phyloP scores from a whole-genome alignment of 2,329 filamentous ascomycete genomes.

The Cladophialophora exuberans region DNA sequence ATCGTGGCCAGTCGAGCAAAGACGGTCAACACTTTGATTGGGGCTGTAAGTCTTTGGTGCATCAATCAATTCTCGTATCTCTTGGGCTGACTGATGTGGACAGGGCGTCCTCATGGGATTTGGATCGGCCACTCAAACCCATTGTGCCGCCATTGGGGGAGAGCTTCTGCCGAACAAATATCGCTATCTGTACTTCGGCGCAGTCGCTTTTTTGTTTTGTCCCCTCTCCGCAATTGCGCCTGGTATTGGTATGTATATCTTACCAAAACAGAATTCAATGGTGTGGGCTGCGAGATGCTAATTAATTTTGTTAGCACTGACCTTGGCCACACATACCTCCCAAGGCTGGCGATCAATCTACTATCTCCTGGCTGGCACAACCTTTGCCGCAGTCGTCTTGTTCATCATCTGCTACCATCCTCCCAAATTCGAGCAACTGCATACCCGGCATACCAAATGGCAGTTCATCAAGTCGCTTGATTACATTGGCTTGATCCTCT shows the following conservation, averaged over 20 bases:
- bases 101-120: constrained; percentile 7
- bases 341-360: constrained; percentile 11
- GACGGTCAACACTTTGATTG: constrained; percentile 7
- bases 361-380: constrained; percentile 4
- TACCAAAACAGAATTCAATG: constrained; percentile 1
- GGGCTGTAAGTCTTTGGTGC: constrained; percentile 2
- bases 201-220: constrained; percentile 3
- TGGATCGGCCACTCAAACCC: constrained; percentile 4
- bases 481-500: constrained; percentile 9
- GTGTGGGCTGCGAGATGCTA: not conserved
- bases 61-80: not conserved
- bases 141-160: constrained; percentile 7
- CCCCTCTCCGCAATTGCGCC: not conserved
- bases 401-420: constrained; percentile 8
- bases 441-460: constrained; percentile 5
- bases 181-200: constrained; percentile 9
- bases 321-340: constrained; percentile 5
- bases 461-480: constrained; percentile 3
- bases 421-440: constrained; percentile 6
- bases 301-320: constrained; percentile 2
- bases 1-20: constrained; percentile 9
- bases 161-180: constrained; percentile 7
- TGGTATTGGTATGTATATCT: constrained; percentile 6
- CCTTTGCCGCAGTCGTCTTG: constrained; percentile 5
- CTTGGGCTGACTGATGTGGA: not conserved